These are phyloP conservation scores for Carex cristatella DNA, from an alignment of 176 grass and related monocot genomes.

Conservation along the genomic window DNA sequence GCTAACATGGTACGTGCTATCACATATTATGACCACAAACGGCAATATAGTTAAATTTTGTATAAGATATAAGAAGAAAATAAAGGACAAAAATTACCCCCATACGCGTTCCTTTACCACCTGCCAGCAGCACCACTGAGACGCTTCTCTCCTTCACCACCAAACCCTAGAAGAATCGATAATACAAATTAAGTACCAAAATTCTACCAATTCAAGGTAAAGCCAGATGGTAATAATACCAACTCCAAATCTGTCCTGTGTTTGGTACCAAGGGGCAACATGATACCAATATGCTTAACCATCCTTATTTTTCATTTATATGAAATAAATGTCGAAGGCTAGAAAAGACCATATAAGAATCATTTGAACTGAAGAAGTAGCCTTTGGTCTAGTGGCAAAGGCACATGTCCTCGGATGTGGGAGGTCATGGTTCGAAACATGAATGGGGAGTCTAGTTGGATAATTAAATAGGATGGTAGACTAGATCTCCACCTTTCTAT, in stretches of 20 bases:
- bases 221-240: background rate
- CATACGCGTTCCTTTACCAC: constrained; percentile 85
- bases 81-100: constrained; percentile 45
- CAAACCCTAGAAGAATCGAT: constrained; percentile 28
- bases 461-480: no score
- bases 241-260: background rate
- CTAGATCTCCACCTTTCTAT: no score
- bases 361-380: no score
- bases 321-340: background rate
- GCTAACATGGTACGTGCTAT: background rate
- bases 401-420: no score
- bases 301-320: background rate
- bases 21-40: background rate
- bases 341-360: no score
- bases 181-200: background rate
- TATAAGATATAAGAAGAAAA: constrained; percentile 1
- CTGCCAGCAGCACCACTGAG: constrained; percentile 83
- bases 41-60: background rate
- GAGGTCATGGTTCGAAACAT: no score
- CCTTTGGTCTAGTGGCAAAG: no score
- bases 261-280: background rate
- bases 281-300: background rate
- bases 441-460: no score
- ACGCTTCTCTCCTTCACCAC: constrained; percentile 74
- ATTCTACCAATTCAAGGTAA: background rate